Evolutionary conservation across 768 basidiomycete genomes (phyloP), one percentile per base, ranked within the genome.

Genomic region (Suillus subaureus): DNA sequence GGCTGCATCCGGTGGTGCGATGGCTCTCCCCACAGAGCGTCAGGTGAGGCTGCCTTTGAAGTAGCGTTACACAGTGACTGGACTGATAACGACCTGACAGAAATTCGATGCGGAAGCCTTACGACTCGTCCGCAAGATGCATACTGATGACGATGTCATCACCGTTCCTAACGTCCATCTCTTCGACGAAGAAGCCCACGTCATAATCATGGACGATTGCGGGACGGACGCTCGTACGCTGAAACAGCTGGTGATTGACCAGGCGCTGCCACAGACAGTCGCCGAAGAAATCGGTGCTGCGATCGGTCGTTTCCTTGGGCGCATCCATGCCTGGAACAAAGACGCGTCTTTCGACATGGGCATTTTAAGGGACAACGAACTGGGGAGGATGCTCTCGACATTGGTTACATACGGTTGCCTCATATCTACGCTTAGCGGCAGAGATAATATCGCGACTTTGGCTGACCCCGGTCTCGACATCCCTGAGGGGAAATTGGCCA

Each of bases 191-290:
- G 76, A 75, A 31, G 78, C 72, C 12, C 78, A 84, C 66, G 83
- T 82, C 16, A 80, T 90, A 45, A 81, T 91, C 71, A 88, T 90
- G 81, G 85, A 88, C 54, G 89, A 91, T 65, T 81, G 79, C 61
- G 89, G 89, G 4, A 72, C 70, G 39, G 67, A 72, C 4, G 54
- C 63, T 23, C 64, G 49, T 49, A 82, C 75, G 4, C 72, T 86
- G 57, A 86, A 86, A 68, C 70, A 78, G 11, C 65, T 81, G 8
- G 70, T 84, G 64, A 72, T 80, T 39, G 73, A 77, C 39, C 79
- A 80, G 40, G 67, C 78, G 1, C 56, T 74, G 3, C 71, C 77
- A 31, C 66, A 45, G 52, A 68, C 64, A 15, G 58, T 79, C 35
- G 81, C 80, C 3, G 69, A 73, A 45, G 72, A 80, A 33, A 85